These are phyloP conservation scores for Trifolium pratense DNA, from an alignment of 306 rosid genomes.

Conservation along the genomic window DNA sequence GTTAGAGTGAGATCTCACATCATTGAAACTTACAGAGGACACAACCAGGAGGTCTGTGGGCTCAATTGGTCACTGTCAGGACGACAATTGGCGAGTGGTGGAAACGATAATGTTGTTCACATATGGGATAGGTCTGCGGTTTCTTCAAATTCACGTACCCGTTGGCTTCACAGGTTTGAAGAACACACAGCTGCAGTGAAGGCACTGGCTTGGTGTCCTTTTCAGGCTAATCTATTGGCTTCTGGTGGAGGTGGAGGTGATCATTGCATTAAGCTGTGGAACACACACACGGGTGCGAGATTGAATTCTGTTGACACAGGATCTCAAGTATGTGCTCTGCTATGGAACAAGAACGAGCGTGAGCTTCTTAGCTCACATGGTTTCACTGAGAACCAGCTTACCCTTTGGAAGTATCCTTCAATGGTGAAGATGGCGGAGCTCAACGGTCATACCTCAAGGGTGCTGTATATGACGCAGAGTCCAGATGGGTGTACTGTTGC, in stretches of 20 bases:
- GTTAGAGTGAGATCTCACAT: conserved; percentile 74
- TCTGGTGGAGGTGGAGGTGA: conserved; percentile 81
- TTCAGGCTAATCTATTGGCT: conserved; percentile 71
- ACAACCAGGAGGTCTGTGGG: conserved; percentile 76
- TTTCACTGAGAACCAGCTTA: conserved; percentile 70
- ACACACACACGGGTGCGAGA: conserved; percentile 81
- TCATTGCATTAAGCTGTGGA: conserved; percentile 77
- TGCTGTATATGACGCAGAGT: conserved; percentile 69
- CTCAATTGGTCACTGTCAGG: conserved; percentile 84
- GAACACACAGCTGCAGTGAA: conserved; percentile 77
- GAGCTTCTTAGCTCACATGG: conserved; percentile 93
- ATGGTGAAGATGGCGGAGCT: conserved; percentile 84
- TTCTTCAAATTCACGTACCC: conserved; percentile 62
- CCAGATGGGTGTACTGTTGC: conserved; percentile 63
- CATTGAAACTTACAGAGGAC: conserved; percentile 74
- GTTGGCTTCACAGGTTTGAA: conserved; percentile 78
- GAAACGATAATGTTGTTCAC: conserved; percentile 73
- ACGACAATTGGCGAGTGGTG: conserved; percentile 79
- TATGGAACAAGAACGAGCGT: conserved; percentile 88
- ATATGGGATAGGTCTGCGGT: conserved; percentile 73
- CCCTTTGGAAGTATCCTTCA: conserved; percentile 91
- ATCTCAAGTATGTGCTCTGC: conserved; percentile 73
- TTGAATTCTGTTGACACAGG: conserved; percentile 76
- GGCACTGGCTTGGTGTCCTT: conserved; percentile 91
- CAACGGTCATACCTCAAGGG: conserved; percentile 81